phyloP scores from a whole-genome alignment of 2,329 filamentous ascomycete species.

The Penicillium nordicum region DNA sequence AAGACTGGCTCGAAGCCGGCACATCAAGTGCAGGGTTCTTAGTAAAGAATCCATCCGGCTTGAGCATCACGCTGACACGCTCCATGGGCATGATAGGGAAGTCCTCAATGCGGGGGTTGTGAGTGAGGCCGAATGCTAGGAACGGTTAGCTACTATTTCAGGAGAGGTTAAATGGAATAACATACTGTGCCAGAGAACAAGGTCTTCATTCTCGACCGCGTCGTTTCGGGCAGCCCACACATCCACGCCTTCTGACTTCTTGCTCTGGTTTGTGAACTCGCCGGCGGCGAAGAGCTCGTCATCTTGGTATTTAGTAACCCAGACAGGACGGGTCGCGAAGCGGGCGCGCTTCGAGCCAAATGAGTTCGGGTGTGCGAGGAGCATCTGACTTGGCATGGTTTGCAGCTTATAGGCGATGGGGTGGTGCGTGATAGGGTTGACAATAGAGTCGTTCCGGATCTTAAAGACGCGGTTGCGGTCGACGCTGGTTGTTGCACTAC shows the following conservation, averaged over 20 bases:
- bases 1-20: constrained; percentile 38
- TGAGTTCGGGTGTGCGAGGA: constrained; percentile 46
- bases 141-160: constrained; percentile 4
- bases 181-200: constrained; percentile 41
- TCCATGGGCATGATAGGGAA: constrained; percentile 67
- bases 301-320: constrained; percentile 54
- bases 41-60: constrained; percentile 51
- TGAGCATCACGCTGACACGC: constrained; percentile 45
- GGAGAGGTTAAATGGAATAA: not conserved
- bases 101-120: constrained; percentile 62
- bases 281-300: constrained; percentile 53
- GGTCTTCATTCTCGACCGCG: constrained; percentile 47
- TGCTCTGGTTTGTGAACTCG: constrained; percentile 52
- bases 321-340: constrained; percentile 54
- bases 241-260: constrained; percentile 53
- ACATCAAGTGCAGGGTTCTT: constrained; percentile 51
- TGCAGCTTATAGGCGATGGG: constrained; percentile 51
- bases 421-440: constrained; percentile 47
- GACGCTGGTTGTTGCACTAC: constrained; percentile 53
- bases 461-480: constrained; percentile 51
- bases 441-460: constrained; percentile 48
- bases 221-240: constrained; percentile 50
- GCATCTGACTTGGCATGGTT: constrained; percentile 48
- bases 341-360: constrained; percentile 47
- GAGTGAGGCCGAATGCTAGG: constrained; percentile 55